These are phyloP conservation scores for Hippophae gyantsensis DNA, from an alignment of 306 rosid genomes.

Conservation along the genomic window DNA sequence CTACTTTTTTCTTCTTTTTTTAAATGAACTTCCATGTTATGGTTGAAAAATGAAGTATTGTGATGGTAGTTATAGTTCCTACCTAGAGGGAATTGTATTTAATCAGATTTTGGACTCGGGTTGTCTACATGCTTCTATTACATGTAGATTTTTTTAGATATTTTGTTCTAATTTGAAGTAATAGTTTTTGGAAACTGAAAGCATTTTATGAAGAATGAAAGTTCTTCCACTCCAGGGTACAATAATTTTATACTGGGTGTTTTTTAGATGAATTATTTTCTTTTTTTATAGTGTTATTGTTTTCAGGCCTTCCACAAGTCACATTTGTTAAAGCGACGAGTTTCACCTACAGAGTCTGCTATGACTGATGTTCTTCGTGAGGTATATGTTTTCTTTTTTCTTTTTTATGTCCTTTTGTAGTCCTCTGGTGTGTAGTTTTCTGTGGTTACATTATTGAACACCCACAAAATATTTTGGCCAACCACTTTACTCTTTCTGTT, in stretches of 20 bases:
- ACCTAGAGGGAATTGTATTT: no score
- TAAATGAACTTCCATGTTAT: no score
- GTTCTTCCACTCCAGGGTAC: no score
- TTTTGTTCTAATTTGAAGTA: no score
- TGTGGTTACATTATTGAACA: neutral
- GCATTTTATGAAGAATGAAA: no score
- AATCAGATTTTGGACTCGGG: no score
- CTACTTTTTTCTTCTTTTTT: neutral
- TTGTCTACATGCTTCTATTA: no score
- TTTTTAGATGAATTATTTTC: neutral
- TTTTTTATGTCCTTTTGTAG: neutral
- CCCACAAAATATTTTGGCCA: neutral
- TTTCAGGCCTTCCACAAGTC: constrained; percentile 91
- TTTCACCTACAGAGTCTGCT: constrained; percentile 97
- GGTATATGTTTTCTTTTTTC: constrained; percentile 33
- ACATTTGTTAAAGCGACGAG: constrained; percentile 82
- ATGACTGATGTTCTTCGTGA: constrained; percentile 97
- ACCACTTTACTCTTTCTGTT: neutral
- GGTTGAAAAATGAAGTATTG: no score
- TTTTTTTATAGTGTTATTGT: constrained; percentile 16
- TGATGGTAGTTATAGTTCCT: no score
- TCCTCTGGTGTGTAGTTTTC: neutral
- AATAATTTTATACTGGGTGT: no score
- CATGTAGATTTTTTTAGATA: no score
- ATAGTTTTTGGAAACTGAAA: no score